Evolutionary conservation across 257 asterid genomes (phyloP).

Genomic region (Petunia axillaris): DNA sequence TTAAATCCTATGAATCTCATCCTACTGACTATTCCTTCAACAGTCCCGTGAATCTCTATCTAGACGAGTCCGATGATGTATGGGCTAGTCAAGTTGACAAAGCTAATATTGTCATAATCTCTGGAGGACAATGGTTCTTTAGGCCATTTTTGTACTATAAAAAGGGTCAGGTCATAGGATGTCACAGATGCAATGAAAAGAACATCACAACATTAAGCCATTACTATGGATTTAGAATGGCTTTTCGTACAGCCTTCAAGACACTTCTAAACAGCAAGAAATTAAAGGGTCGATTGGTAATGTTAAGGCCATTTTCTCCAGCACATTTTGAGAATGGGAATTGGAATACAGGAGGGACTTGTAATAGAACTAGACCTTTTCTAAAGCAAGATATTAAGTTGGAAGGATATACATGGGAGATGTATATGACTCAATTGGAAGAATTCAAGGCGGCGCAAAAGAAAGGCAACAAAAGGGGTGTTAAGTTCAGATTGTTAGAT

Average conservation of each 20-base stretch:
- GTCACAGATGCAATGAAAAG: constrained; percentile 51
- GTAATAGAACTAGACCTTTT: constrained; percentile 51
- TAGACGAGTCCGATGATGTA: constrained; percentile 30
- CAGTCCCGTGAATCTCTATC: constrained; percentile 28
- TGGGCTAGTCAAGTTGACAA: constrained; percentile 31
- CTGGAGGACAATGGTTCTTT: constrained; percentile 40
- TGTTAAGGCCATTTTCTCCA: constrained; percentile 62
- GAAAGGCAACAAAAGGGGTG: constrained; percentile 35
- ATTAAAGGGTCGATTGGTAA: constrained; percentile 35
- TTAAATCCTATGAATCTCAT: constrained; percentile 21
- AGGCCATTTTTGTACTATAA: constrained; percentile 51
- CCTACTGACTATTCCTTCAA: constrained; percentile 20
- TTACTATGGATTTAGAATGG: constrained; percentile 49
- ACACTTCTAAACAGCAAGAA: constrained; percentile 18
- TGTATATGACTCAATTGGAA: constrained; percentile 52
- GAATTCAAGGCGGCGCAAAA: constrained; percentile 50
- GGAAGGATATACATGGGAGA: constrained; percentile 44
- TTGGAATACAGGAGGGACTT: constrained; percentile 65
- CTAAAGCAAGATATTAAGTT: constrained; percentile 45
- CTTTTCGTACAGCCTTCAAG: constrained; percentile 48
- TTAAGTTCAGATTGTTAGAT: constrained; percentile 51
- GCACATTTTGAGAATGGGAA: constrained; percentile 60
- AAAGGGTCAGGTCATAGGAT: constrained; percentile 42
- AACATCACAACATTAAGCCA: constrained; percentile 40
- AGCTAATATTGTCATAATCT: constrained; percentile 29